A percentile compares a stretch with the other conserved stretches of the same genome.
phyloP scores from a whole-genome alignment of 2,329 filamentous ascomycete genomes.

The Phoma sp. region DNA sequence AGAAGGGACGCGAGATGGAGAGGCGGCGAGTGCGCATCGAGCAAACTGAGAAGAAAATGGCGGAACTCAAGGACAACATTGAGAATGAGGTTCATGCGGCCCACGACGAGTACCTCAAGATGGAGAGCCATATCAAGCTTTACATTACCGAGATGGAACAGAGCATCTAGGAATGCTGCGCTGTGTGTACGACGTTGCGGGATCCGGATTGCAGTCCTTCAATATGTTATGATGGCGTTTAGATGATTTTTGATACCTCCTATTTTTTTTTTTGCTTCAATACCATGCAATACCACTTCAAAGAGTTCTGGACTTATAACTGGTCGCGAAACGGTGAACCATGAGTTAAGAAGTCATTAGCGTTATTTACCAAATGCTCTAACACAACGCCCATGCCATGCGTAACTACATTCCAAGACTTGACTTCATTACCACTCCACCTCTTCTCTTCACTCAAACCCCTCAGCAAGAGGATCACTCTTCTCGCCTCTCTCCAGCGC shows the following conservation, averaged over 20 bases:
- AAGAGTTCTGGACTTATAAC: background rate
- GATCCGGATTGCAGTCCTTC: constrained; percentile 2
- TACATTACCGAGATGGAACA: constrained; percentile 99
- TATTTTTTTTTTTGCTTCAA: constrained; percentile 4
- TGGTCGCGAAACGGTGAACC: too few relatives aligned
- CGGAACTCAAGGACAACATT: constrained; percentile 95
- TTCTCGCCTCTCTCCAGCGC: constrained; percentile 36
- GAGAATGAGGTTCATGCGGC: constrained; percentile 91
- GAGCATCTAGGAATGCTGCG: constrained; percentile 52
- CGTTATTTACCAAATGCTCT: constrained; percentile 1
- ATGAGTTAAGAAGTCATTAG: too few relatives aligned
- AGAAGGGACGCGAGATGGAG: constrained; percentile 93
- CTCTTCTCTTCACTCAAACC: constrained; percentile 37
- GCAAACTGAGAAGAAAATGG: constrained; percentile 99
- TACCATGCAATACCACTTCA: background rate
- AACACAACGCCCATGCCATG: constrained; percentile 10
- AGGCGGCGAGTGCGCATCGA: constrained; percentile 91
- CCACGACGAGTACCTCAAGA: constrained; percentile 94
- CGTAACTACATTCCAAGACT: constrained; percentile 1
- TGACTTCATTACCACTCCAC: constrained; percentile 3
- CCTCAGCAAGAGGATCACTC: constrained; percentile 35
- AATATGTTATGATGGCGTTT: constrained; percentile 20
- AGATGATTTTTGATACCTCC: constrained; percentile 14
- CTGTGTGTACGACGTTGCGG: constrained; percentile 3
- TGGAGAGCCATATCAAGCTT: constrained; percentile 95